Percentiles rank a stretch among this genome's conserved stretches.
Conservation (phyloP, 2,329 filamentous ascomycete species). For the Fusarium sp. region DNA sequence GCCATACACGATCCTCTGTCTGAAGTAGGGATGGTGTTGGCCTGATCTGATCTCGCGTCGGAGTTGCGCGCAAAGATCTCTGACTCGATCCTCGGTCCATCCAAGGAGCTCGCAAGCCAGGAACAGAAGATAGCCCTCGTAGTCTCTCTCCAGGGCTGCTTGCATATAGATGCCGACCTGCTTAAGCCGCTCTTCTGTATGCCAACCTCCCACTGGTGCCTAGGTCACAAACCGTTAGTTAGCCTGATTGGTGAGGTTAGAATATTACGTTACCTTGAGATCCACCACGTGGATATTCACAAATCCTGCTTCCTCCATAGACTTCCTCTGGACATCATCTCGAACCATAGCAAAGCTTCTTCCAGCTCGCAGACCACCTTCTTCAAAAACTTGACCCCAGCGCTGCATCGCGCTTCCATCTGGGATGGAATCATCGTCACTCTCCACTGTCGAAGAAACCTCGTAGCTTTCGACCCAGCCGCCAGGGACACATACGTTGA, state of each 20-base stretch:
- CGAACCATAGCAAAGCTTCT: conserved; percentile 11
- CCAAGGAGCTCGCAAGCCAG: conserved; percentile 16
- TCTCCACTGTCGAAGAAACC: conserved; percentile 10
- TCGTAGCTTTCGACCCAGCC: conserved; percentile 25
- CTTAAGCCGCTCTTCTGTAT: conserved; percentile 1
- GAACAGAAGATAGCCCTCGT: conserved; percentile 19
- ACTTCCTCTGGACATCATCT: conserved; percentile 9
- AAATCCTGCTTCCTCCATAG: conserved; percentile 14
- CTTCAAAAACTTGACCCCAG: conserved; percentile 14
- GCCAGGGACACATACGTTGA: neutral
- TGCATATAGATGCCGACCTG: conserved; percentile 17
- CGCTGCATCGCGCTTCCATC: conserved; percentile 15
- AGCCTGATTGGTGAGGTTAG: accelerated
- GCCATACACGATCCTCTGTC: conserved; percentile 22
- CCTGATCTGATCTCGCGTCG: conserved; percentile 13
- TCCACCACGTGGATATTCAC: conserved; percentile 17
- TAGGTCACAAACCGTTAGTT: neutral
- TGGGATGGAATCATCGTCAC: conserved; percentile 15
- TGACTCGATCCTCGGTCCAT: conserved; percentile 11
- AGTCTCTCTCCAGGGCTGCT: conserved; percentile 18
- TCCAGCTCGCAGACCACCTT: conserved; percentile 10
- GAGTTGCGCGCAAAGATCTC: conserved; percentile 5
- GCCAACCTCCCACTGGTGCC: conserved; percentile 18
- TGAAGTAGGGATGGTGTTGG: conserved; percentile 23
- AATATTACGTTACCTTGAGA: neutral